These are phyloP conservation scores for Solanum neorickii DNA, from an alignment of 257 asterid genomes.

Conservation along the genomic window DNA sequence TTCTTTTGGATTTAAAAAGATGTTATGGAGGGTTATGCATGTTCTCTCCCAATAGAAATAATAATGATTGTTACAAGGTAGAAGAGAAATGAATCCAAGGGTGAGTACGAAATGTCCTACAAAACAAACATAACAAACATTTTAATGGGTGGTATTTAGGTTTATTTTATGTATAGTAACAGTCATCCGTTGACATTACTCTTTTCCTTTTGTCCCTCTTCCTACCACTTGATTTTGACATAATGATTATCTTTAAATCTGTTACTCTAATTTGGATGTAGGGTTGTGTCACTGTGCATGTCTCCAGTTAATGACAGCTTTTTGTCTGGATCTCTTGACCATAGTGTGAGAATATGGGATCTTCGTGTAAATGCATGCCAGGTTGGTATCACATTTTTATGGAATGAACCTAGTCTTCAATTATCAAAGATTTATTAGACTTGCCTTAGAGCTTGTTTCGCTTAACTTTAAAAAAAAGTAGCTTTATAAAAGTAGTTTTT, in stretches of 20 bases:
- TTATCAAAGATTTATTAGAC: background rate
- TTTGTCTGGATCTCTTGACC: conserved; percentile 99
- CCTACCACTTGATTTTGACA: background rate
- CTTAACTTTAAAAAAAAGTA: background rate
- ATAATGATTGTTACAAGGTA: background rate
- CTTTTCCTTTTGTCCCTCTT: background rate
- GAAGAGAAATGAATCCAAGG: background rate
- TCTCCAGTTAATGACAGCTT: conserved; percentile 87
- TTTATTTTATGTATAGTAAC: background rate
- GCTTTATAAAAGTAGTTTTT: background rate
- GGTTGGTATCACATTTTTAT: conserved; percentile 38
- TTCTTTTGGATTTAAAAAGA: background rate
- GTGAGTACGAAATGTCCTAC: background rate
- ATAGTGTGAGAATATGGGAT: conserved; percentile 90
- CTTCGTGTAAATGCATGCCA: conserved; percentile 94
- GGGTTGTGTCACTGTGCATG: conserved; percentile 96
- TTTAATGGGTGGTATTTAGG: background rate
- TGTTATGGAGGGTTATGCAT: background rate
- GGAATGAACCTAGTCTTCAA: background rate
- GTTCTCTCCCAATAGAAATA: background rate
- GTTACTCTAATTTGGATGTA: conserved; percentile 15
- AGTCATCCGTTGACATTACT: background rate
- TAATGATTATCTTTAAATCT: background rate
- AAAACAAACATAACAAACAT: background rate
- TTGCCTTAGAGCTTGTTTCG: background rate